These are phyloP conservation scores for Solanum habrochaites DNA, from an alignment of 257 asterid species.

Conservation along the genomic window DNA sequence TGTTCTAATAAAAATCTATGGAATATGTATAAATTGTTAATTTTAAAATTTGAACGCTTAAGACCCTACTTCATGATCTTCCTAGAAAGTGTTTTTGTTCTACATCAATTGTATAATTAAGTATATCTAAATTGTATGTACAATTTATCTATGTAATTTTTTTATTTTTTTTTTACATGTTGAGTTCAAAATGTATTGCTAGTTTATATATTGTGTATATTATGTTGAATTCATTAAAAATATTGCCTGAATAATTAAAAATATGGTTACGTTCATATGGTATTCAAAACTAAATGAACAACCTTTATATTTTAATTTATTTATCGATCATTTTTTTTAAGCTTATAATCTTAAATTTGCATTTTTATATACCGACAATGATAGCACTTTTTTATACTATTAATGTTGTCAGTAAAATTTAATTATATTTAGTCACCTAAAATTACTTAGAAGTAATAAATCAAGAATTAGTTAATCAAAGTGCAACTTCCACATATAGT, in stretches of 20 bases:
- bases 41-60: neutral
- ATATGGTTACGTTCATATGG: neutral
- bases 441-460: neutral
- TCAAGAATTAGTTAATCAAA: too few relatives aligned
- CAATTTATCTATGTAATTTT: neutral
- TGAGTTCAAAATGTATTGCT: neutral
- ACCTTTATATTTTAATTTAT: neutral
- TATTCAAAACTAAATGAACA: neutral
- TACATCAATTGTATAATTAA: neutral
- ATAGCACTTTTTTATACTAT: too few relatives aligned
- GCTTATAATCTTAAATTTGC: neutral
- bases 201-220: neutral
- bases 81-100: too few relatives aligned
- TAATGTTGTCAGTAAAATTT: neutral
- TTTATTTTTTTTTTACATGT: neutral
- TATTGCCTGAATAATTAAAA: neutral
- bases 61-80: neutral
- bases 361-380: neutral
- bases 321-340: neutral
- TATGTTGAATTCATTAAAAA: neutral
- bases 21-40: neutral
- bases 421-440: neutral
- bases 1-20: neutral
- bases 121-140: neutral
- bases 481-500: too few relatives aligned